Base-by-base conservation (phyloP, 768 basidiomycete genomes). In the Xanthoconium stramineum region DNA sequence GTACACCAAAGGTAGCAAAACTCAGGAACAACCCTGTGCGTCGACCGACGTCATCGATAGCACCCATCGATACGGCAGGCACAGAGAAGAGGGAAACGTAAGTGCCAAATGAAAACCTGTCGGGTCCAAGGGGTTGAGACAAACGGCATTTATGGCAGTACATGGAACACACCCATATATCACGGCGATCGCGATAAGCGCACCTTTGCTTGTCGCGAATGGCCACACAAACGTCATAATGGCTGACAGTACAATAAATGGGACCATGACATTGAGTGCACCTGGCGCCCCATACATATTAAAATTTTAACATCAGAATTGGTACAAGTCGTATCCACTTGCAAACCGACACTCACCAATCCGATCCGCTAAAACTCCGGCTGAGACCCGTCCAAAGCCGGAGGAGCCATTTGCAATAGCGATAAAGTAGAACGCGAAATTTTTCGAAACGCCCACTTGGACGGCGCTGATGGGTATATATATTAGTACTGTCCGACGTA, bases 211-310 rank as follows among this genome's bases (percentile, higher is more conserved):
- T 39, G 63, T 70, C 0, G 79, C 79, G 65, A 82, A 85, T 1
- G 90, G 91, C 91, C 91, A 93, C 5, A 75, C 74, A 59, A 83
- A 84, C 0, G 89, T 88, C 43, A 85, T 63, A 30, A 83, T 68
- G 0, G 79, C 86, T 0, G 84, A 81, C 1, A 80, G 39, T 17
- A 78, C 53, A 1, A 83, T 85, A 36, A 84, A 82, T 0, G 88
- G 85, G 12, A 79, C 79, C 77, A 91, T 85, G 35, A 87, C 73
- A 58, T 86, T 91, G 60, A 90, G 74, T 0, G 82, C 68, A 17
- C 90, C 90, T 85, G 17, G n/a, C n/a, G n/a, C n/a, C 29, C 30
- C 42, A 37, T 29, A 7, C 5, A 30, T 12, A 29, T 56, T 2
- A 2, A 4, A 24, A 24, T 24, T 24, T 24, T 7, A 53, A n/a